Evolutionary conservation across 1,284 basidiomycete genomes (phyloP), one percentile per base, ranked within the genome.

Genomic region (Heterobasidion annosum): DNA sequence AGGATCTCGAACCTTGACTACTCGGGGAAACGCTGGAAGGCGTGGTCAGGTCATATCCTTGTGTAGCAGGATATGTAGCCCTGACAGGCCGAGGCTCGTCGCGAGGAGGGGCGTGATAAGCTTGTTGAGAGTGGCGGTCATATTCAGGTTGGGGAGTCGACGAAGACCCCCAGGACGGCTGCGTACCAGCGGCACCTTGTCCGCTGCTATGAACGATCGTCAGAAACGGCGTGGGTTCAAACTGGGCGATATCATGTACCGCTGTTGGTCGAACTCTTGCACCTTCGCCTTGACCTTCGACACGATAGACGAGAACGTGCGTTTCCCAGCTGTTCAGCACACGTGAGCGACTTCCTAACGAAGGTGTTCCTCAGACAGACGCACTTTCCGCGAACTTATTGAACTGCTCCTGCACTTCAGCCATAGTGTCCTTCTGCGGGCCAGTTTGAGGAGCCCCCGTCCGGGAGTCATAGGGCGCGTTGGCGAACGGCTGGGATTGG

Each of bases 281-380:
- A 90, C 82, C 75, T 90, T 91, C 8, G 86, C 81, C 63, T 82
- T 89, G 49, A 89, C 85, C 64, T 85, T 90, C 34, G 79, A 81
- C 48, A 90, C 73, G 34, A 91, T 67, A 9, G 73, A 78, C 48
- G 77, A 81, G 67, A 91, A 79, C 0, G 88, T 91, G 66, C 82
- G 86, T 72, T 86, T 89, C 3, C 88, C 86, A 56, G 76, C 87
- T 90, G 34, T n/a, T 57, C 8, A 42, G 48, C 13, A n/a, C 4
- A 42, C 16, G 51, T 34, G 13, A 53, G 35, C n/a, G 44, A 15
- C 33, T 44, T 37, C 16, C 25, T 35, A 33, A 13, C 10, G 6
- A 53, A 25, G 35, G 19, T 34, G 47, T 5, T 25, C 25, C 25
- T 25, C 25, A 37, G 33, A 15, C 18, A 1, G 13, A 67, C 84